Base-by-base conservation (phyloP, 129 eudicot species). In the Chrysanthemum lavandulifolium region DNA sequence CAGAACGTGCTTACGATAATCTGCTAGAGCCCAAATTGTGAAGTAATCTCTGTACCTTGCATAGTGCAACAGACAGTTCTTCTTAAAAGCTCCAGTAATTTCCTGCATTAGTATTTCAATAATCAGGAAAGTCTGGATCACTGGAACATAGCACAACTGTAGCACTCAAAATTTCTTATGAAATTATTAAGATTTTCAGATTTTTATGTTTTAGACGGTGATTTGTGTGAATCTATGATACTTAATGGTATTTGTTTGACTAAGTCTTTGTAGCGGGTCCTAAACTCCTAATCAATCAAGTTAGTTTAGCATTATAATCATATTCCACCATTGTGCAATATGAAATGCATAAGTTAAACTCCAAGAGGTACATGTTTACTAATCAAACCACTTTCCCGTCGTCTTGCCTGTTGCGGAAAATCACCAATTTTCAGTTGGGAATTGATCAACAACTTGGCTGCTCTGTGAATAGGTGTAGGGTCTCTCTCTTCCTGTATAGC, bases 21-120 rank as follows among this genome's bases (percentile, higher is more conserved):
- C 85, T 63, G 93, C 87, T 47, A 87, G 73, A 66, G 89, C 93
- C 89, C 87, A 87, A 61, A 87, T 14, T 29, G 89, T 89, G 69
- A 69, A 80, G 67, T 84, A 77, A 68, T 77, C 65, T 51, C 85
- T 79, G 66, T 80, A 84, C 2, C 79, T 78, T 14, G 86, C 87
- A 58, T 82, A 87, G 69, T 84, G 93, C 60, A 84, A 67, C 79
- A 84, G 80, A 61, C 87, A 87, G 68, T 82, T 87, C 79, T 84
- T 84, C 81, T 65, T 79, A 79, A 87, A 87, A 47, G 64, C 83
- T 55, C 93, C 93, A 0, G 80, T 82, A 40, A 60, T 75, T 80
- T 87, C 92, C 92, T 84, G 84, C 61, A 25, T 51, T 48, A 67
- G 36, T 27, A 13, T 48, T 13, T 2, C 16, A 49, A 21, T 67